Percentiles rank a stretch among this genome's conserved stretches.
Evolutionary conservation across 1,284 basidiomycete species (phyloP).

Genomic region (Sphaerobolus stellatus): DNA sequence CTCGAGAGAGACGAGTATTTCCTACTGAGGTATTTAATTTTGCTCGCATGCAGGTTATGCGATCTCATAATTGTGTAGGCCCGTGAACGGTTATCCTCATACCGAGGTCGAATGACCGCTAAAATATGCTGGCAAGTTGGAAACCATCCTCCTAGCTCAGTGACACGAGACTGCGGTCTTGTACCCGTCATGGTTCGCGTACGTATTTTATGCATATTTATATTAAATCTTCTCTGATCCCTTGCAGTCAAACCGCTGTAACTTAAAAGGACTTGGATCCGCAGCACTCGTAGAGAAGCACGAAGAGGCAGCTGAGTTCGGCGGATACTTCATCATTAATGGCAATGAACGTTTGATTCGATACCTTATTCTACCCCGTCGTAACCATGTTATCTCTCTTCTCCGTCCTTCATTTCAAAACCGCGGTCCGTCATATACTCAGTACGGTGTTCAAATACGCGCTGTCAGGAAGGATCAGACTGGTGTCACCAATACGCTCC

Average conservation of each 20-base stretch:
- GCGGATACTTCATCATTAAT: slow-evolving; percentile 98
- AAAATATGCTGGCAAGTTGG: slow-evolving; percentile 86
- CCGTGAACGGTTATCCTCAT: slow-evolving; percentile 89
- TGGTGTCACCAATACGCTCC: slow-evolving; percentile 91
- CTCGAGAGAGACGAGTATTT: slow-evolving; percentile 78
- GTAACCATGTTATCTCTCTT: slow-evolving; percentile 89
- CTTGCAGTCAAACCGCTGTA: slow-evolving; percentile 87
- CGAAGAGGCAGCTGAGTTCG: slow-evolving; percentile 98
- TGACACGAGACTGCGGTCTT: slow-evolving; percentile 86
- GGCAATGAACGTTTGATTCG: slow-evolving; percentile 99
- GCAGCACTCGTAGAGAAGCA: slow-evolving; percentile 85
- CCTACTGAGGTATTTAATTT: slow-evolving; percentile 73
- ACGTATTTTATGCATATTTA: slow-evolving; percentile 35
- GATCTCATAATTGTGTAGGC: slow-evolving; percentile 49
- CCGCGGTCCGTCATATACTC: slow-evolving; percentile 93
- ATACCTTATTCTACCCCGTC: slow-evolving; percentile 88
- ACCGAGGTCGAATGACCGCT: slow-evolving; percentile 89
- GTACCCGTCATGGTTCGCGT: slow-evolving; percentile 97
- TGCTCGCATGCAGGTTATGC: background rate
- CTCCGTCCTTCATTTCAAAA: slow-evolving; percentile 85
- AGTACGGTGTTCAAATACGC: slow-evolving; percentile 93
- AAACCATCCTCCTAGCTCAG: slow-evolving; percentile 66
- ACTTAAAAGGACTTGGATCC: slow-evolving; percentile 83
- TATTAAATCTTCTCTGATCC: slow-evolving; percentile 2
- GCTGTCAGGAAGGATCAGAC: slow-evolving; percentile 92